Evolutionary conservation across 116 monocot genomes (phyloP).

Genomic region (Papilionanthe hybrid): DNA sequence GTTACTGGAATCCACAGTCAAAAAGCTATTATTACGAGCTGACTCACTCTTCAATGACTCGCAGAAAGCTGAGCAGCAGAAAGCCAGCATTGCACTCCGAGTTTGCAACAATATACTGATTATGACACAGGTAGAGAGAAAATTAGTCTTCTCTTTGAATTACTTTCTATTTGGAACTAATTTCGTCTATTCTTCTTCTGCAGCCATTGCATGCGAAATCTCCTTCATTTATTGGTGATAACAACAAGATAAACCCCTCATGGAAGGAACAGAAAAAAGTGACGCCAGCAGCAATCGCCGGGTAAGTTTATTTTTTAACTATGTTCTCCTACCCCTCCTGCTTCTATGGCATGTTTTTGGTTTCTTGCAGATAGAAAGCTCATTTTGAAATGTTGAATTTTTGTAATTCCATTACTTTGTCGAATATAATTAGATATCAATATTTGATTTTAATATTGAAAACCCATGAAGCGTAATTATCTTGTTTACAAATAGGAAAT

Average conservation of each 20-base stretch:
- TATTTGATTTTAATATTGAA: neutral
- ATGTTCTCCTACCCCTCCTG: neutral
- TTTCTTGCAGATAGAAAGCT: neutral
- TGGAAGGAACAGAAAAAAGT: slow-evolving; percentile 65
- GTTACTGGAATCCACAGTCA: slow-evolving; percentile 14
- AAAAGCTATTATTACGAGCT: neutral
- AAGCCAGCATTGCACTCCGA: slow-evolving; percentile 44
- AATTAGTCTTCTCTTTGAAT: neutral
- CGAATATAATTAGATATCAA: neutral
- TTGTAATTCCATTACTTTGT: neutral
- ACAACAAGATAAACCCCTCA: slow-evolving; percentile 74
- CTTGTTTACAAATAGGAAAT: too few species aligned
- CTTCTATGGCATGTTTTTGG: neutral
- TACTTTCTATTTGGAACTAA: neutral
- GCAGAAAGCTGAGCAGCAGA: slow-evolving; percentile 82
- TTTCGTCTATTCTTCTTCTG: neutral
- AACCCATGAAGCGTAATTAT: neutral
- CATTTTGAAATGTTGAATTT: neutral
- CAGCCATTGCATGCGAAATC: slow-evolving; percentile 85
- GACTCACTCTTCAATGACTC: neutral
- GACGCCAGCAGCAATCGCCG: slow-evolving; percentile 26
- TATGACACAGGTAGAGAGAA: slow-evolving; percentile 63
- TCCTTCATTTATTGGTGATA: slow-evolving; percentile 81
- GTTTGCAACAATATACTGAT: slow-evolving; percentile 85
- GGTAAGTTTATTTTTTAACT: slow-evolving; percentile 4